Evolutionary conservation across 2,329 filamentous ascomycete genomes (phyloP).

Genomic region (Sporothrix mexicana): DNA sequence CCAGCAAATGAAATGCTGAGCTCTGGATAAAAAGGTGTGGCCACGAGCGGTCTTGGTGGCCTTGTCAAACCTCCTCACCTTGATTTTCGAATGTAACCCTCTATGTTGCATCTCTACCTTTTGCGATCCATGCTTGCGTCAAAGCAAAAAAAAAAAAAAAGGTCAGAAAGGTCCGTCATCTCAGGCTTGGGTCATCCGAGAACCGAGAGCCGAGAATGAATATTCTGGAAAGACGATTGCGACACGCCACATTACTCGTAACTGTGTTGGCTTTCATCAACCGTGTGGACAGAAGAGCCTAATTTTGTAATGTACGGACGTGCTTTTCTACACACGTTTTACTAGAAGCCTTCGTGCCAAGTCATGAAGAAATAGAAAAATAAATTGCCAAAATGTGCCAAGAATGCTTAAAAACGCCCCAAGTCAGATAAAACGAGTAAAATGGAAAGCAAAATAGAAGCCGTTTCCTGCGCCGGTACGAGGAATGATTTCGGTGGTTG

Average conservation of each 20-base stretch:
- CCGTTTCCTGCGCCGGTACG: not conserved
- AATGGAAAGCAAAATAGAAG: not conserved
- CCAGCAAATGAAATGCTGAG: no score
- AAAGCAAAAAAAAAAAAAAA: not conserved
- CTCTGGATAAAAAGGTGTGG: no score
- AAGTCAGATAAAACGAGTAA: not conserved
- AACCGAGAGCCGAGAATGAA: conserved; percentile 1
- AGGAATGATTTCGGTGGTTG: not conserved
- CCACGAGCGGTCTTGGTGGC: not conserved
- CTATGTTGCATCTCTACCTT: not conserved
- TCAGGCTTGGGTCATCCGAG: not conserved
- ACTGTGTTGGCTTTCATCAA: not conserved
- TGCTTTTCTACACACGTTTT: not conserved
- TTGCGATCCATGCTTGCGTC: not conserved
- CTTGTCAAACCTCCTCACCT: conserved; percentile 23
- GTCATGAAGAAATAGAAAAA: not conserved
- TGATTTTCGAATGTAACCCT: conserved; percentile 24
- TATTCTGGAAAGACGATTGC: not conserved
- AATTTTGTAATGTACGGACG: not conserved
- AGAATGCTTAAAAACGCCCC: not conserved
- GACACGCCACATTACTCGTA: not conserved
- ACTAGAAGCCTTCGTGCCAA: not conserved
- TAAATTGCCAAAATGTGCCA: not conserved
- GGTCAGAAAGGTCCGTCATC: not conserved
- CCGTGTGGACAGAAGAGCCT: not conserved